Evolutionary conservation across 116 monocot genomes (phyloP).

Genomic region (Iris pallida): DNA sequence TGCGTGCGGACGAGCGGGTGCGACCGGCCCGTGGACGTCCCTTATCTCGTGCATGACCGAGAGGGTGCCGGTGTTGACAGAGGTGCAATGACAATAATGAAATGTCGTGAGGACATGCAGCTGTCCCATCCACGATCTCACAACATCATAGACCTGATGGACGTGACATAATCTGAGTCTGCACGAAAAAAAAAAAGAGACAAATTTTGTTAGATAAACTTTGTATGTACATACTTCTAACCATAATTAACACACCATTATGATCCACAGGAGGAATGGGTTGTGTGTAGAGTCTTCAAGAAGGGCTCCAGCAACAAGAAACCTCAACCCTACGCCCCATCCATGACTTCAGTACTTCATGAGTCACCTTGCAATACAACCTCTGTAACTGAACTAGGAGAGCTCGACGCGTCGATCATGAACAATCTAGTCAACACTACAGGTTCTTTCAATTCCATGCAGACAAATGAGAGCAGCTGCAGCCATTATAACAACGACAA

Average conservation of each 20-base stretch:
- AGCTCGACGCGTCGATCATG: conserved; percentile 44
- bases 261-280: conserved; percentile 63
- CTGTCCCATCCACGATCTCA: too few species aligned
- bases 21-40: too few species aligned
- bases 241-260: not conserved
- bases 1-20: too few species aligned
- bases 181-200: too few species aligned
- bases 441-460: conserved; percentile 15
- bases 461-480: conserved; percentile 11
- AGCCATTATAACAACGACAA: not conserved
- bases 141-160: too few species aligned
- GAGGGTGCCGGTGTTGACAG: too few species aligned
- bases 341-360: conserved; percentile 13
- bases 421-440: conserved; percentile 33
- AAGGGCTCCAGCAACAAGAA: conserved; percentile 43
- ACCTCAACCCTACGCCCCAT: conserved; percentile 10
- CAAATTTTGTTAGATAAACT: too few species aligned
- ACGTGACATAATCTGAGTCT: too few species aligned
- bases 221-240: too few species aligned
- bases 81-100: too few species aligned
- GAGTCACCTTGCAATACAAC: conserved; percentile 40
- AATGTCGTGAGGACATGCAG: too few species aligned
- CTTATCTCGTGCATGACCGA: too few species aligned
- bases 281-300: conserved; percentile 70
- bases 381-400: conserved; percentile 41